phyloP scores from a whole-genome alignment of 1,284 basidiomycete genomes.

The Papiliotrema nemorosa region DNA sequence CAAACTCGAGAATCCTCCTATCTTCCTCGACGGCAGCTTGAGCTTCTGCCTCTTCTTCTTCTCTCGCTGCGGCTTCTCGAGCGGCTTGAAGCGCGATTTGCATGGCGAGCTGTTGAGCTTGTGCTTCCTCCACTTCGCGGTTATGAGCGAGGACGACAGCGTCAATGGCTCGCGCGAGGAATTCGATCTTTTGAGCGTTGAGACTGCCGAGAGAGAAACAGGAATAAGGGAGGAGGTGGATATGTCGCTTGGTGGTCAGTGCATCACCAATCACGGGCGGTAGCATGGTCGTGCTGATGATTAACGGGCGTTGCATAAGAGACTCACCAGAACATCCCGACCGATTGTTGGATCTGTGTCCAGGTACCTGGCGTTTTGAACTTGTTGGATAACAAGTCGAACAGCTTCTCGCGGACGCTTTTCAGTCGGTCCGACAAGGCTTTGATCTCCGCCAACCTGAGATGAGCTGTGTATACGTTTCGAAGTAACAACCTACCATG shows the following conservation, averaged over 20 bases:
- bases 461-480: background rate
- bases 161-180: constrained; percentile 41
- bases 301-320: background rate
- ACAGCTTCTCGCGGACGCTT: constrained; percentile 78
- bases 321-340: constrained; percentile 46
- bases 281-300: constrained; percentile 35
- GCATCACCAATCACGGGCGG: constrained; percentile 33
- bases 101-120: constrained; percentile 33
- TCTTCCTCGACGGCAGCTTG: constrained; percentile 40
- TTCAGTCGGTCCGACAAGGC: constrained; percentile 92
- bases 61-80: constrained; percentile 35
- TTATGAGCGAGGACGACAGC: constrained; percentile 40
- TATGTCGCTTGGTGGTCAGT: constrained; percentile 37
- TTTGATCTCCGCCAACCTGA: constrained; percentile 81
- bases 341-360: constrained; percentile 72
- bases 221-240: constrained; percentile 44
- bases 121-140: constrained; percentile 38
- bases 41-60: constrained; percentile 36
- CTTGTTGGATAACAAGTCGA: constrained; percentile 67
- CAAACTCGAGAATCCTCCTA: constrained; percentile 38
- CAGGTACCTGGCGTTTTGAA: constrained; percentile 87
- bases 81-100: constrained; percentile 40
- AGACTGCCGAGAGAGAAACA: constrained; percentile 46
- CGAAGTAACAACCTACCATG: constrained; percentile 57
- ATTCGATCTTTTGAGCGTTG: constrained; percentile 44